These are phyloP conservation scores for Calonectria henricotiae DNA, from an alignment of 2,329 filamentous ascomycete species.

Conservation along the genomic window DNA sequence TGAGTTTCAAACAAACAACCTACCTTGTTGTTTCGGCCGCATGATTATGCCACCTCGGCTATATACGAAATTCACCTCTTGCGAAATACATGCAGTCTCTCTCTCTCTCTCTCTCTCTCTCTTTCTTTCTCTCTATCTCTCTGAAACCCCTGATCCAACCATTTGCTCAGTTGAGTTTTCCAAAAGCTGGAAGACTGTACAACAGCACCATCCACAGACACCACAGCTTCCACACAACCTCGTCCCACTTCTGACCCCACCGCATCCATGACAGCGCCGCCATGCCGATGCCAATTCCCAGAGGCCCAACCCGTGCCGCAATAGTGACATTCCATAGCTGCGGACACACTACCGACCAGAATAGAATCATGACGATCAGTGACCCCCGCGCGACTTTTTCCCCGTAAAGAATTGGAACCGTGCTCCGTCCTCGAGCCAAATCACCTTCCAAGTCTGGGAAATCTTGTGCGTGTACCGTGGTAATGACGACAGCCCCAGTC, in stretches of 20 bases:
- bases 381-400: conserved; percentile 43
- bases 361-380: conserved; percentile 41
- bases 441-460: conserved; percentile 52
- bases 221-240: conserved; percentile 50
- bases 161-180: not conserved
- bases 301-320: conserved; percentile 29
- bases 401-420: conserved; percentile 51
- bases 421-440: conserved; percentile 48
- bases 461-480: conserved; percentile 53
- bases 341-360: conserved; percentile 42
- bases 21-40: not conserved
- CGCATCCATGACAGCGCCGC: conserved; percentile 36
- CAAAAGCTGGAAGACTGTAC: conserved; percentile 44
- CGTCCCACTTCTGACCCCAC: conserved; percentile 44
- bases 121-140: not conserved
- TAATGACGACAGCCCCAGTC: conserved; percentile 48
- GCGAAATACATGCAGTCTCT: not conserved
- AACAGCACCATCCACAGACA: conserved; percentile 47
- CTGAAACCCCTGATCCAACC: not conserved
- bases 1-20: conserved; percentile 10
- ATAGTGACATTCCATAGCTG: conserved; percentile 32
- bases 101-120: not conserved
- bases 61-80: not conserved
- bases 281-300: conserved; percentile 36
- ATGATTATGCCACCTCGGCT: not conserved